phyloP scores from a whole-genome alignment of 2,329 filamentous ascomycete genomes.

The Thielaviopsis punctulata region DNA sequence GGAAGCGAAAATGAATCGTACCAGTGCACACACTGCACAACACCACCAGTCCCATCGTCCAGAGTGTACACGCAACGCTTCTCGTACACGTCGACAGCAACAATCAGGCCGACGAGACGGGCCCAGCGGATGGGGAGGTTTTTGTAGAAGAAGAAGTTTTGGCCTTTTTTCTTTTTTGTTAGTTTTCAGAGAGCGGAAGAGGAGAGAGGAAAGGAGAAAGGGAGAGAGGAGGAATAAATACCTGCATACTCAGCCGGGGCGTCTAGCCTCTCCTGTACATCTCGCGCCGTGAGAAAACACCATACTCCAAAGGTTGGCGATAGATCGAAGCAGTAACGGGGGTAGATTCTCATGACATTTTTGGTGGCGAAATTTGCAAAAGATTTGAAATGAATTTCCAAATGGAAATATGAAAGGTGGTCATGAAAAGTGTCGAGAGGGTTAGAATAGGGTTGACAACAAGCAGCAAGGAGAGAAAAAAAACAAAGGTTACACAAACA shows the following conservation, averaged over 20 bases:
- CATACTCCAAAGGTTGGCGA: conserved; percentile 43
- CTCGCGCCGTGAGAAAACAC: conserved; percentile 36
- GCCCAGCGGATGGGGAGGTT: conserved; percentile 68
- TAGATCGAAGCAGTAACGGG: conserved; percentile 44
- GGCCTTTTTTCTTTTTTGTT: conserved; percentile 19
- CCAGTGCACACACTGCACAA: conserved; percentile 31
- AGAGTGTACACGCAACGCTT: conserved; percentile 35
- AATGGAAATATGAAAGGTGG: too few species aligned
- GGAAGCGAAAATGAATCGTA: too few species aligned
- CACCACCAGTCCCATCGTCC: conserved; percentile 47
- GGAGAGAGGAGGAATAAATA: conserved; percentile 18
- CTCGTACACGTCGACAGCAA: conserved; percentile 42
- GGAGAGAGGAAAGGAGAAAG: neutral
- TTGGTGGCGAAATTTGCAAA: too few species aligned
- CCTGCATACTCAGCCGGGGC: conserved; percentile 35
- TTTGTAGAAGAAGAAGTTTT: conserved; percentile 45
- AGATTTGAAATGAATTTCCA: too few species aligned
- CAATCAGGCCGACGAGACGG: conserved; percentile 45
- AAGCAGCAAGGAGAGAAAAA: too few species aligned
- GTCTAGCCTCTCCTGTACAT: conserved; percentile 32
- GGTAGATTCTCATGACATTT: conserved; percentile 43
- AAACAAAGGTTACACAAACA: too few species aligned
- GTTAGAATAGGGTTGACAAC: too few species aligned
- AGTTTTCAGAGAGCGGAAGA: neutral
- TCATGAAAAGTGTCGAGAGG: too few species aligned